Percentiles rank a stretch among this genome's conserved stretches.
These are phyloP conservation scores for Trichoderma koningiopsis DNA, from an alignment of 2,329 filamentous ascomycete species.

Conservation along the genomic window DNA sequence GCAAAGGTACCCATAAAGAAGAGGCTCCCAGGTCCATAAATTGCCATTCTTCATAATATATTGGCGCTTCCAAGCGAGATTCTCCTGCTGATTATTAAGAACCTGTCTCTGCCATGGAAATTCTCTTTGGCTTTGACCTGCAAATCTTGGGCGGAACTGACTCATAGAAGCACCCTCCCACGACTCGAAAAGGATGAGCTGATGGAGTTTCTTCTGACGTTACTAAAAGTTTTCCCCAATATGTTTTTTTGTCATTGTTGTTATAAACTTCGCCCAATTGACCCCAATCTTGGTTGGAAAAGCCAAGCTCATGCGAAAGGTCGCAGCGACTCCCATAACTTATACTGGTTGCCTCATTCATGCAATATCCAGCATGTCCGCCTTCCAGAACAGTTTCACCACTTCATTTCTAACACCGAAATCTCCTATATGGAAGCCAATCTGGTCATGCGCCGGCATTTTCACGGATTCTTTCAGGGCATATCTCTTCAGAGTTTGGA, in stretches of 20 bases:
- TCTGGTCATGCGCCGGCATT: neutral
- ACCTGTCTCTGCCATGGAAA: neutral
- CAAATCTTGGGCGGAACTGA: neutral
- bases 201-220: neutral
- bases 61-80: neutral
- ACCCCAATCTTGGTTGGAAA: neutral
- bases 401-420: neutral
- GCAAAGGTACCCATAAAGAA: too few relatives aligned
- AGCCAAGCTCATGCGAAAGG: too few relatives aligned
- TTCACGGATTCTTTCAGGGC: neutral
- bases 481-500: neutral
- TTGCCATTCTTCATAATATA: neutral
- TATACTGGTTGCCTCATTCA: neutral
- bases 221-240: neutral
- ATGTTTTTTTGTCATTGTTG: neutral
- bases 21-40: neutral
- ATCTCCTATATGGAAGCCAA: constrained; percentile 3
- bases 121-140: neutral
- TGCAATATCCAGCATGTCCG: neutral
- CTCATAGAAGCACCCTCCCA: neutral
- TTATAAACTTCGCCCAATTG: neutral
- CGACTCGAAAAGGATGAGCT: neutral
- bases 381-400: neutral
- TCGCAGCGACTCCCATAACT: neutral
- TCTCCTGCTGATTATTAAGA: neutral